These are phyloP conservation scores for Scedosporium boydii DNA, from an alignment of 2,329 filamentous ascomycete genomes.

Conservation along the genomic window DNA sequence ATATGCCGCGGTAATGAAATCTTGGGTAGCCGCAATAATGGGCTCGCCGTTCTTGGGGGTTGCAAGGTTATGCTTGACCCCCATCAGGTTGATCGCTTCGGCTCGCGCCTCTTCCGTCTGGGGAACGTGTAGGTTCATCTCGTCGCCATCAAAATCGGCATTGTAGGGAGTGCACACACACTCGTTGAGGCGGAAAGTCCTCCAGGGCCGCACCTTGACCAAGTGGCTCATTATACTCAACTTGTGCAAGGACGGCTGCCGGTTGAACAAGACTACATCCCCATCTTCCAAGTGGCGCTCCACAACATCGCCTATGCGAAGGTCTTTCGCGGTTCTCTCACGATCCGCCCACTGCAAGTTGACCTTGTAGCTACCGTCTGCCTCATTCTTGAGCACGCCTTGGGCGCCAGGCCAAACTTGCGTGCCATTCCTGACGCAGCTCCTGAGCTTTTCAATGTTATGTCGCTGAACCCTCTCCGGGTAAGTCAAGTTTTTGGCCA, in stretches of 20 bases:
- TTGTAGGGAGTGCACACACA: conserved; percentile 98
- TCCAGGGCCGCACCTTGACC: conserved; percentile 87
- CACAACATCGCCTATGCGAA: conserved; percentile 78
- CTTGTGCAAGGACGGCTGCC: conserved; percentile 94
- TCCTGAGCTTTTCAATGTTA: conserved; percentile 73
- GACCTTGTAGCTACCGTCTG: conserved; percentile 56
- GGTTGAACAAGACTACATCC: conserved; percentile 95
- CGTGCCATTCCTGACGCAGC: conserved; percentile 66
- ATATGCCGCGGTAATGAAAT: conserved; percentile 96
- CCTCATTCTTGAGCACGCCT: conserved; percentile 62
- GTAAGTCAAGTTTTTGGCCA: conserved; percentile 96
- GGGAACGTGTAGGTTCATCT: conserved; percentile 98
- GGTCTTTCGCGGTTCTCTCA: conserved; percentile 59
- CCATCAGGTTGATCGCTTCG: conserved; percentile 94
- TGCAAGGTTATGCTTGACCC: conserved; percentile 89
- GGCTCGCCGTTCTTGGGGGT: conserved; percentile 97
- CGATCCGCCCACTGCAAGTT: conserved; percentile 68
- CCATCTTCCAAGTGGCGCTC: conserved; percentile 92
- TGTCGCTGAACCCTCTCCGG: conserved; percentile 79
- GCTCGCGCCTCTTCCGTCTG: conserved; percentile 95
- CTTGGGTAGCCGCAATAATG: conserved; percentile 97
- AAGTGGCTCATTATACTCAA: conserved; percentile 96
- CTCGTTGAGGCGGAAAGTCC: conserved; percentile 93
- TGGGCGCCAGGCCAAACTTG: conserved; percentile 83
- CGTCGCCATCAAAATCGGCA: conserved; percentile 96